A percentile compares a stretch with the other conserved stretches of the same genome.
Evolutionary conservation across 257 asterid species (phyloP).

Genomic region (Gentiana straminea): DNA sequence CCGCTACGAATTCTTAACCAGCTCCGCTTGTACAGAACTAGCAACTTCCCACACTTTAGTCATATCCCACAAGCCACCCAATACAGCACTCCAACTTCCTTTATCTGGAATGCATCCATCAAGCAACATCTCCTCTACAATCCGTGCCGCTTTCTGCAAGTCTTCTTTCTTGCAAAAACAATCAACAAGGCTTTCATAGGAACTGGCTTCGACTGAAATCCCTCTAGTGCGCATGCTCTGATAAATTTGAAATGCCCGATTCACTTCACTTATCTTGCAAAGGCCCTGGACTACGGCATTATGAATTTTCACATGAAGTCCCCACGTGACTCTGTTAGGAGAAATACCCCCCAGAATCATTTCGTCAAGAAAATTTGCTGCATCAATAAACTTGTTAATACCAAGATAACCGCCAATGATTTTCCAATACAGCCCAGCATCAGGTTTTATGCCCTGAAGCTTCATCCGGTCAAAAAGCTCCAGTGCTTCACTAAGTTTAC

Average conservation of each 20-base stretch:
- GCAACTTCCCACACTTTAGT: conserved; percentile 56
- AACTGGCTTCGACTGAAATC: conserved; percentile 54
- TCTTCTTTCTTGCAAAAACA: conserved; percentile 54
- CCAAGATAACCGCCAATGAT: conserved; percentile 56
- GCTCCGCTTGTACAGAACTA: conserved; percentile 31
- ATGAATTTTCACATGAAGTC: conserved; percentile 71
- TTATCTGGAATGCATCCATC: conserved; percentile 68
- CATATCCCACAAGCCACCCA: conserved; percentile 61
- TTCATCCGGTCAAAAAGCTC: conserved; percentile 81
- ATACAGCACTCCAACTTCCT: conserved; percentile 46
- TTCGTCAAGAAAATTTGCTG: conserved; percentile 83
- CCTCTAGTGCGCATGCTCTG: conserved; percentile 62
- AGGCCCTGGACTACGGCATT: conserved; percentile 62
- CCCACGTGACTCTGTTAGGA: conserved; percentile 79
- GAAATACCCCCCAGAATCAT: conserved; percentile 69
- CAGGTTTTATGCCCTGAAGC: conserved; percentile 90
- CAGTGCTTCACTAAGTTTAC: conserved; percentile 47
- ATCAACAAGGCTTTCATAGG: conserved; percentile 44
- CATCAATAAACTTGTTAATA: conserved; percentile 46
- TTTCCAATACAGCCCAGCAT: conserved; percentile 75
- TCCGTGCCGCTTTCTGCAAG: conserved; percentile 49
- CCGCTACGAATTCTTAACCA: conserved; percentile 5
- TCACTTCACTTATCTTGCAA: conserved; percentile 31
- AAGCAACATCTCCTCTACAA: conserved; percentile 67
- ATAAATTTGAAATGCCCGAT: conserved; percentile 60